These are phyloP conservation scores for Erysimum pusillum DNA, from an alignment of 441 rosid genomes.

Conservation along the genomic window DNA sequence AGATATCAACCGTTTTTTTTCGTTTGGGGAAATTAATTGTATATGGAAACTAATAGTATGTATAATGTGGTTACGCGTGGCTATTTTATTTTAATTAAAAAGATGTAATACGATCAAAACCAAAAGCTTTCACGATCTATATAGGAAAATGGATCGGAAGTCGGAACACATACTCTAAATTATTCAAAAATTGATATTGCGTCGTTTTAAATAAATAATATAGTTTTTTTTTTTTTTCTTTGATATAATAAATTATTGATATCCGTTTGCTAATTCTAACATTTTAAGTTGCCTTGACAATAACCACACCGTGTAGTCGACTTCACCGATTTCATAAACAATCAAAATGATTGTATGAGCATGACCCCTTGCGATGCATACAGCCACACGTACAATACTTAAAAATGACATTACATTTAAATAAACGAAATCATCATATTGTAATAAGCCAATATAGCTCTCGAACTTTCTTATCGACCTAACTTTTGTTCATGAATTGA, in stretches of 20 bases:
- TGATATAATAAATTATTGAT: neutral
- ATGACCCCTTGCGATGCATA: constrained; percentile 13
- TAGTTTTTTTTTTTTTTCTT: neutral
- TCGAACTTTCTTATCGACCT: constrained; percentile 16
- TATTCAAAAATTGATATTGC: neutral
- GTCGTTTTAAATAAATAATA: neutral
- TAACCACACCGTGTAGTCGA: neutral
- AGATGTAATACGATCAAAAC: neutral
- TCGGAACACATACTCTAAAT: neutral
- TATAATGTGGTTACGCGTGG: neutral
- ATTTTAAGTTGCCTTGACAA: neutral
- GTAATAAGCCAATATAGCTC: constrained; percentile 18
- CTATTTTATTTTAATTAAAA: neutral
- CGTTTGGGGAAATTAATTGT: neutral
- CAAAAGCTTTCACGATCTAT: neutral
- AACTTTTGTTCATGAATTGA: constrained; percentile 24
- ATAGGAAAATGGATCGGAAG: neutral
- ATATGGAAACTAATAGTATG: neutral
- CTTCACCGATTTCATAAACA: constrained; percentile 18
- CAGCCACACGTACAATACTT: constrained; percentile 11
- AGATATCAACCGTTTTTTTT: constrained; percentile 6
- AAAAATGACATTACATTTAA: constrained; percentile 9
- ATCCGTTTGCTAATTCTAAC: neutral
- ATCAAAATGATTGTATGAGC: neutral
- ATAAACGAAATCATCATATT: constrained; percentile 5